Evolutionary conservation across 225 moss, liverwort and hornwort species (phyloP).

Genomic region (Lunularia cruciata): DNA sequence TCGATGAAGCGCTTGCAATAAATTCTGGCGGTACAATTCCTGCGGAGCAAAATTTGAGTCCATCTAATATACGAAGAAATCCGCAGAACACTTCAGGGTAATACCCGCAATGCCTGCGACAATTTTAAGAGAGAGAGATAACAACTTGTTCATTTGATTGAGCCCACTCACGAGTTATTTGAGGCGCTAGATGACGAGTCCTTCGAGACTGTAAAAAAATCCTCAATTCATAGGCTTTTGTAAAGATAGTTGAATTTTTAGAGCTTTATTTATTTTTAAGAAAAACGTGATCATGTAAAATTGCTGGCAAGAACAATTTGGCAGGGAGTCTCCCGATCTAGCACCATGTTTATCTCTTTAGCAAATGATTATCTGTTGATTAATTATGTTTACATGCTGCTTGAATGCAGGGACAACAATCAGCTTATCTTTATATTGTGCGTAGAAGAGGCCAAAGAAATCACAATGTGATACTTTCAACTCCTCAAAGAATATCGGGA

Average conservation of each 20-base stretch:
- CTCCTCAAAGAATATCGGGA: neutral
- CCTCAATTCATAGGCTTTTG: too few relatives aligned
- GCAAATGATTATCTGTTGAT: neutral
- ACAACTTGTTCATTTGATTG: too few relatives aligned
- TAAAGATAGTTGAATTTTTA: too few relatives aligned
- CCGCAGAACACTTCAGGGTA: neutral
- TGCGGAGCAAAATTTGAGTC: neutral
- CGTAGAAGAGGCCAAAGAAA: neutral
- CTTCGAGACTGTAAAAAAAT: too few relatives aligned
- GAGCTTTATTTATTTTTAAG: too few relatives aligned
- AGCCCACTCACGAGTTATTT: too few relatives aligned
- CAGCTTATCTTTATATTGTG: neutral
- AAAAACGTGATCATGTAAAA: too few relatives aligned
- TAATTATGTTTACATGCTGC: neutral
- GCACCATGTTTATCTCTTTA: neutral
- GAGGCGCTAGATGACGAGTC: too few relatives aligned
- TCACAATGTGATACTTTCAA: neutral
- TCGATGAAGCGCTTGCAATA: neutral
- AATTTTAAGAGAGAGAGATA: neutral
- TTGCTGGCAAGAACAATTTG: too few relatives aligned
- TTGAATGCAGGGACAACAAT: neutral
- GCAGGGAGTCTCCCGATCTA: neutral
- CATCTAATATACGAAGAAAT: too few relatives aligned
- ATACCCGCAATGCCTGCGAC: neutral
- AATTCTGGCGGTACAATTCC: neutral